A percentile compares a stretch with the other conserved stretches of the same genome.
phyloP scores from a whole-genome alignment of 345 rosid species.

The Melaleuca alternifolia region DNA sequence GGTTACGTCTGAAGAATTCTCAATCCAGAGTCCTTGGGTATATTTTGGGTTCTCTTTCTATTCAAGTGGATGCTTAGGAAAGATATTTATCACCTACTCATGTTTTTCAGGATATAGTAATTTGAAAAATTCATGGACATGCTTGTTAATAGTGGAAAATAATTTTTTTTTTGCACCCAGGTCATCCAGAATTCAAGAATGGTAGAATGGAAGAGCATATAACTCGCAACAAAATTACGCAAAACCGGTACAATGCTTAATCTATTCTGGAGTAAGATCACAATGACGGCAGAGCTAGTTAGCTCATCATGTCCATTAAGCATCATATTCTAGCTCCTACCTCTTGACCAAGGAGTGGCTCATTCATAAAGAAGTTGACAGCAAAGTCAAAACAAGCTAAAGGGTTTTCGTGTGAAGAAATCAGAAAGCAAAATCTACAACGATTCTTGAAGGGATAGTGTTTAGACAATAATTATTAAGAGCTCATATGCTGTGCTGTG shows the following conservation, averaged over 20 bases:
- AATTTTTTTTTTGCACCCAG: background rate
- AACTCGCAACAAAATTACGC: background rate
- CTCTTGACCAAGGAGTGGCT: background rate
- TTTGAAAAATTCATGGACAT: background rate
- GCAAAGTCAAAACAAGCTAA: background rate
- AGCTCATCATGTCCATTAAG: background rate
- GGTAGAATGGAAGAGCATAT: background rate
- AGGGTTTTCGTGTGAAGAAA: background rate
- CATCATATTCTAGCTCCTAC: background rate
- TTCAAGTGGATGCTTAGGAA: background rate
- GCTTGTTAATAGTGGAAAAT: background rate
- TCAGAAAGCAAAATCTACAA: background rate
- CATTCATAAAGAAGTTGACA: background rate
- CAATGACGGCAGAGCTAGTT: background rate
- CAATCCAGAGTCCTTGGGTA: background rate
- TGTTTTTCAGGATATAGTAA: background rate
- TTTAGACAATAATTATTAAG: background rate
- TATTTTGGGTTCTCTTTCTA: background rate
- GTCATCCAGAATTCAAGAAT: background rate
- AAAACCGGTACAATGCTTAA: background rate
- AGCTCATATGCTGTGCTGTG: background rate
- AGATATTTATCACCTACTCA: background rate
- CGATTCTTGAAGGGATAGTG: background rate
- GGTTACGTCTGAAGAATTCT: background rate
- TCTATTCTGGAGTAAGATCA: background rate